Conservation (phyloP, 1,139 yeast species). For the Pichia sp. region DNA sequence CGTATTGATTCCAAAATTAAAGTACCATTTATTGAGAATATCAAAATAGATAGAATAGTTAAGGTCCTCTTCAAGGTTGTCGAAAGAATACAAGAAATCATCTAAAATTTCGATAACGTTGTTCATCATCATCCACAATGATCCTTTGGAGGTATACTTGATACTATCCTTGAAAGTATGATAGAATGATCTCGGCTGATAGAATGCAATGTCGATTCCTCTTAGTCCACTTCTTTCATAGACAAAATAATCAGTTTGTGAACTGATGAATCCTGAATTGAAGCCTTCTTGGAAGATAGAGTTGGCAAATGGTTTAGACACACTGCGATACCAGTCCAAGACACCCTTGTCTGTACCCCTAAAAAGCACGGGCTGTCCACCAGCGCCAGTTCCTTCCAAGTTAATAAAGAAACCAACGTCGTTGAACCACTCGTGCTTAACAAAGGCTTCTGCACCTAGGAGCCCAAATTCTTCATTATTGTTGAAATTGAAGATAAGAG, state of each 20-base stretch:
- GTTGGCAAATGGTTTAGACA: constrained; percentile 60
- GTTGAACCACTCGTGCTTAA: constrained; percentile 70
- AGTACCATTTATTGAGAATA: constrained; percentile 47
- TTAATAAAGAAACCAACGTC: constrained; percentile 64
- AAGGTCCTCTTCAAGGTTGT: constrained; percentile 30
- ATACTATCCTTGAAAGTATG: constrained; percentile 76
- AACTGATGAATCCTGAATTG: constrained; percentile 58
- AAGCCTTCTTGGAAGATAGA: constrained; percentile 82
- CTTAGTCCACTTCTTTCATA: constrained; percentile 62
- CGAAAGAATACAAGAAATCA: constrained; percentile 36
- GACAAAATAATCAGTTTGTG: constrained; percentile 82
- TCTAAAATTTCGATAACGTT: constrained; percentile 54
- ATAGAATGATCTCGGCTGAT: constrained; percentile 71
- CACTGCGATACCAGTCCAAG: constrained; percentile 45
- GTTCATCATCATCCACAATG: constrained; percentile 79
- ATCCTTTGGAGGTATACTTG: constrained; percentile 50
- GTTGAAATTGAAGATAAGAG: constrained; percentile 77
- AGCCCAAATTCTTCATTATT: constrained; percentile 89
- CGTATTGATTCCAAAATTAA: constrained; percentile 43
- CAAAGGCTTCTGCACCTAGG: constrained; percentile 72
- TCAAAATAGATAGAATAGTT: constrained; percentile 43
- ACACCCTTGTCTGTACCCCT: constrained; percentile 77
- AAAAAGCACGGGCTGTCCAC: constrained; percentile 72
- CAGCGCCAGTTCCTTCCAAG: constrained; percentile 95
- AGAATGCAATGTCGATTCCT: constrained; percentile 77